Evolutionary conservation across 768 basidiomycete genomes (phyloP).

Genomic region (Trametes cubensis): DNA sequence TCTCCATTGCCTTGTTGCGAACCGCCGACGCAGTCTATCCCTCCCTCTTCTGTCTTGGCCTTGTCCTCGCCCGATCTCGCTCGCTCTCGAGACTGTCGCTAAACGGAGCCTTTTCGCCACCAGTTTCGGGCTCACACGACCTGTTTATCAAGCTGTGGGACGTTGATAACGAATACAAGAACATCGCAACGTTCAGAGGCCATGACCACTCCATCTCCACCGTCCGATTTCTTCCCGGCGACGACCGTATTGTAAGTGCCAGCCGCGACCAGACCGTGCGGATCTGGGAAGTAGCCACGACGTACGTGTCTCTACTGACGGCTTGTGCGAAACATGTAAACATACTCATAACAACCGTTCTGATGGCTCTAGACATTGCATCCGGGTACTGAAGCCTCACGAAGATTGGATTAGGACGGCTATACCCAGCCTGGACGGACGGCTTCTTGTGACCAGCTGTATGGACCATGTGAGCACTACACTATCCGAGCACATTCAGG

Average conservation of each 20-base stretch:
- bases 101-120: neutral
- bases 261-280: slow-evolving; percentile 56
- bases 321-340: no score
- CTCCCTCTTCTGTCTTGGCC: no score
- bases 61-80: no score
- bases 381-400: slow-evolving; percentile 52
- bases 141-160: slow-evolving; percentile 62
- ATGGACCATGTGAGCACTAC: slow-evolving; percentile 50
- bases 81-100: neutral
- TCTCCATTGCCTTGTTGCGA: neutral
- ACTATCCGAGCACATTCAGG: neutral
- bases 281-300: slow-evolving; percentile 57
- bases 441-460: slow-evolving; percentile 49
- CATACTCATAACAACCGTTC: neutral
- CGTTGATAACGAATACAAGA: slow-evolving; percentile 54
- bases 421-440: slow-evolving; percentile 41
- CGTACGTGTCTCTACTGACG: slow-evolving; percentile 37
- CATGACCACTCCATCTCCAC: slow-evolving; percentile 60
- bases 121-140: slow-evolving; percentile 57
- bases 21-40: no score
- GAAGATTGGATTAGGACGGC: slow-evolving; percentile 50
- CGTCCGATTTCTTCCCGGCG: slow-evolving; percentile 53
- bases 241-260: slow-evolving; percentile 52
- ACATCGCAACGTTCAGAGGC: slow-evolving; percentile 52
- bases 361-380: slow-evolving; percentile 44